Conservation (phyloP, 768 basidiomycete species). For the Suillus plorans region DNA sequence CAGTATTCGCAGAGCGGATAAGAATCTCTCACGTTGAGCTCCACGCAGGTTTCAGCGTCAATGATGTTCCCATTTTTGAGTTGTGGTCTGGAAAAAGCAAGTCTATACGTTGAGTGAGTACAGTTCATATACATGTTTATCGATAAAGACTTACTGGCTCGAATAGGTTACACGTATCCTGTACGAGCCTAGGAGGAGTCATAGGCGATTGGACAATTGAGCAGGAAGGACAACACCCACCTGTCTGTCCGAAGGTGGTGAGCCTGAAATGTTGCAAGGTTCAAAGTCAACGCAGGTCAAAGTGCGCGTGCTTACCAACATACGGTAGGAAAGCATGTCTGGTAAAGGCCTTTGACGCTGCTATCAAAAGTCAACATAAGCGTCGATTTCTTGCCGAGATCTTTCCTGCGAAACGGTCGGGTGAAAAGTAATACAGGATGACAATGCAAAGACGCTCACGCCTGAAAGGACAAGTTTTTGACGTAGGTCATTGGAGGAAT, state of each 20-base stretch:
- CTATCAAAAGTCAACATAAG: background rate
- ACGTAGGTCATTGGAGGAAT: background rate
- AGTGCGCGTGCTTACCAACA: background rate
- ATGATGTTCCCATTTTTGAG: background rate
- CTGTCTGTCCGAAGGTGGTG: background rate
- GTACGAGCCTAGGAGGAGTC: background rate
- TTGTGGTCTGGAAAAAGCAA: background rate
- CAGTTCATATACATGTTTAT: background rate
- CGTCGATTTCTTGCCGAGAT: background rate
- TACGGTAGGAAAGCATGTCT: background rate
- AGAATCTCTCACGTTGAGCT: background rate
- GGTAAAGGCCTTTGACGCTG: background rate
- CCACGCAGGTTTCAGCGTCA: background rate
- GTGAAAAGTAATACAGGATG: background rate
- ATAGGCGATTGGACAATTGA: background rate
- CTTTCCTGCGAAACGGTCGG: background rate
- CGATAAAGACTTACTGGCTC: background rate
- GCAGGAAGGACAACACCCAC: background rate
- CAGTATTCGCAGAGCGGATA: background rate
- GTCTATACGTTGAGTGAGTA: background rate
- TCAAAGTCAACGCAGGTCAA: background rate
- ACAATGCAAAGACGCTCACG: background rate
- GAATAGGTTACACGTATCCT: background rate
- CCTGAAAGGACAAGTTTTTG: constrained; percentile 1
- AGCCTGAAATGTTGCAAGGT: background rate